Percentiles rank a stretch among this genome's conserved stretches.
Evolutionary conservation across 2,329 filamentous ascomycete genomes (phyloP).

Genomic region (Triangularia verruculosa): DNA sequence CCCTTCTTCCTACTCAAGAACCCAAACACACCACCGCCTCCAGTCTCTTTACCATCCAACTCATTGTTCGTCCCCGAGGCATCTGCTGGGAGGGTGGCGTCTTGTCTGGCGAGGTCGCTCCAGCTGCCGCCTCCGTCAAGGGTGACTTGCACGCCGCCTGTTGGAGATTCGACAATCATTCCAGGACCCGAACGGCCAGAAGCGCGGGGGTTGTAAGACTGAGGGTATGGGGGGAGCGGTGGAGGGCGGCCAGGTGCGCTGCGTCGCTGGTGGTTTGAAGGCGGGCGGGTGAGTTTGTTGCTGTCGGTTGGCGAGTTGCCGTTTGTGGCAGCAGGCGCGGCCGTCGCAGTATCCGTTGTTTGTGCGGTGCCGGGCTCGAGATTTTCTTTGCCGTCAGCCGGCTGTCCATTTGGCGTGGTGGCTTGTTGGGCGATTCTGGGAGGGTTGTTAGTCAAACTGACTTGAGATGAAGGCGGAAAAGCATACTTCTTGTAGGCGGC

Average conservation of each 20-base stretch:
- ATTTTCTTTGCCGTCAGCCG: constrained; percentile 20
- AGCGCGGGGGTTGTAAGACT: constrained; percentile 40
- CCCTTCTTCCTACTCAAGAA: constrained; percentile 89
- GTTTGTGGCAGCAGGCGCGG: constrained; percentile 18
- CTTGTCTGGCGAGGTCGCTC: constrained; percentile 85
- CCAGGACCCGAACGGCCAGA: constrained; percentile 45
- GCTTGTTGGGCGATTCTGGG: constrained; percentile 28
- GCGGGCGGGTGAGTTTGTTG: constrained; percentile 20
- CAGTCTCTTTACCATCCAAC: constrained; percentile 48
- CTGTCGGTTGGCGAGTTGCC: constrained; percentile 10
- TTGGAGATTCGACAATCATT: constrained; percentile 70
- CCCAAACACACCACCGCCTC: constrained; percentile 80
- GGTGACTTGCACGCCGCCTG: constrained; percentile 86
- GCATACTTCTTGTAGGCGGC: constrained; percentile 72
- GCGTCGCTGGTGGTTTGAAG: constrained; percentile 25
- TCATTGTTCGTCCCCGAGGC: constrained; percentile 50
- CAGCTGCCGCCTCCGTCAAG: constrained; percentile 86
- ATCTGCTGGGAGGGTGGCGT: constrained; percentile 69
- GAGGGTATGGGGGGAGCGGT: constrained; percentile 47
- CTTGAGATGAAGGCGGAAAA: not conserved
- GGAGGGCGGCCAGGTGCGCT: constrained; percentile 34
- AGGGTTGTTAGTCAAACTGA: not conserved
- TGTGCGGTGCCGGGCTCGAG: constrained; percentile 43
- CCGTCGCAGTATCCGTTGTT: constrained; percentile 48
- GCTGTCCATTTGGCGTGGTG: constrained; percentile 11